Conservation (phyloP, 805 yeast species). For the Starmerella sirachaensis region DNA sequence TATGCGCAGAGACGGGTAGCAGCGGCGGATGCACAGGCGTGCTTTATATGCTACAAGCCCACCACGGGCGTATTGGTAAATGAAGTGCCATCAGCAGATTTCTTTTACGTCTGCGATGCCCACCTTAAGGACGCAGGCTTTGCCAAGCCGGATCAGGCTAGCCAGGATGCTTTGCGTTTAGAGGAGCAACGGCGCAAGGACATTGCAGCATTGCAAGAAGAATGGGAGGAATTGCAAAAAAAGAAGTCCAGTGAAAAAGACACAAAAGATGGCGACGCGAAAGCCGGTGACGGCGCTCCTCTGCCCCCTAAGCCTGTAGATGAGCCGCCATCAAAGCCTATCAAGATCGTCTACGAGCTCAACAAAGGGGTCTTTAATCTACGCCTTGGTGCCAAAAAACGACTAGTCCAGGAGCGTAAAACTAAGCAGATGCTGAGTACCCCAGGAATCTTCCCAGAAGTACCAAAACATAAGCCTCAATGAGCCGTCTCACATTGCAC, state of each 20-base stretch:
- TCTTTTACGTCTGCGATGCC: slow-evolving; percentile 40
- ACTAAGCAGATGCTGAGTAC: slow-evolving; percentile 26
- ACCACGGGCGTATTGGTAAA: slow-evolving; percentile 39
- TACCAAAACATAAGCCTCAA: slow-evolving; percentile 24
- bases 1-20: slow-evolving; percentile 40
- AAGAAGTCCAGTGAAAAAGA: slow-evolving; percentile 5
- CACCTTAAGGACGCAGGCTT: slow-evolving; percentile 41
- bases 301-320: background rate
- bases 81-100: slow-evolving; percentile 36
- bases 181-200: slow-evolving; percentile 23
- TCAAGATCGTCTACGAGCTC: slow-evolving; percentile 22
- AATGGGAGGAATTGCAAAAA: slow-evolving; percentile 22
- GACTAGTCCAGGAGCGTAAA: slow-evolving; percentile 25
- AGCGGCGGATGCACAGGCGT: slow-evolving; percentile 34
- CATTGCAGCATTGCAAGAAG: too few relatives aligned
- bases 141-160: slow-evolving; percentile 34
- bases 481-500: background rate
- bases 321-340: background rate
- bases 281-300: slow-evolving; percentile 15
- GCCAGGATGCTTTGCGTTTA: slow-evolving; percentile 22
- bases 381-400: slow-evolving; percentile 28
- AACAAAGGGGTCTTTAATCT: slow-evolving; percentile 34
- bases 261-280: slow-evolving; percentile 12
- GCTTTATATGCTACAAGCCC: slow-evolving; percentile 44
- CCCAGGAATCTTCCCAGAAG: slow-evolving; percentile 28